Conservation (phyloP, 2,329 filamentous ascomycete genomes). For the Cercospora sp. region DNA sequence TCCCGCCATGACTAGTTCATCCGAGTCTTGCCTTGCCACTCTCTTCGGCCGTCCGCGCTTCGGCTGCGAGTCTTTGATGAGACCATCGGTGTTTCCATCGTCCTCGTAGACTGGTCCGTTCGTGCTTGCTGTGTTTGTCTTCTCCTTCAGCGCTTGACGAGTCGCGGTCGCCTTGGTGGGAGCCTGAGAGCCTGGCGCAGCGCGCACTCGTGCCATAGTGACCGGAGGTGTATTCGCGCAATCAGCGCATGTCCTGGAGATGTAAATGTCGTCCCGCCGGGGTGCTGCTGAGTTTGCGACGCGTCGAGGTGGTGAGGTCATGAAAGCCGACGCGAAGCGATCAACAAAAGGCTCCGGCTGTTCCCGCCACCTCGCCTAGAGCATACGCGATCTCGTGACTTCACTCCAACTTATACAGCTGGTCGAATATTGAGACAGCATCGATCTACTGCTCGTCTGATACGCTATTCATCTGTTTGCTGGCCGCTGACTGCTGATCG, state of each 20-base stretch:
- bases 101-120: conserved; percentile 29
- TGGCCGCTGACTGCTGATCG: neutral
- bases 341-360: conserved; percentile 13
- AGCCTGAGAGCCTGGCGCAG: conserved; percentile 26
- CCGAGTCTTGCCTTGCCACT: conserved; percentile 20
- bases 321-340: conserved; percentile 13
- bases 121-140: conserved; percentile 33
- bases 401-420: neutral
- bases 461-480: neutral
- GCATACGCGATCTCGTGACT: conserved; percentile 1
- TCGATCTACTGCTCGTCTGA: neutral
- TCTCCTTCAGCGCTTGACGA: conserved; percentile 35
- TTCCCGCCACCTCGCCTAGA: neutral
- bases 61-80: conserved; percentile 33
- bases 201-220: conserved; percentile 35
- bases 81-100: conserved; percentile 31
- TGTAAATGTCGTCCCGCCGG: neutral
- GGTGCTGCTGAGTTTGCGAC: conserved; percentile 1
- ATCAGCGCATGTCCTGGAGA: conserved; percentile 11
- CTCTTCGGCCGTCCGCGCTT: conserved; percentile 29
- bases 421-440: neutral
- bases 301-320: conserved; percentile 15
- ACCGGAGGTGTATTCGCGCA: neutral
- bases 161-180: conserved; percentile 17
- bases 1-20: conserved; percentile 35